phyloP scores from a whole-genome alignment of 352 stramenopile species.

The Phytopythium oedochilum region DNA sequence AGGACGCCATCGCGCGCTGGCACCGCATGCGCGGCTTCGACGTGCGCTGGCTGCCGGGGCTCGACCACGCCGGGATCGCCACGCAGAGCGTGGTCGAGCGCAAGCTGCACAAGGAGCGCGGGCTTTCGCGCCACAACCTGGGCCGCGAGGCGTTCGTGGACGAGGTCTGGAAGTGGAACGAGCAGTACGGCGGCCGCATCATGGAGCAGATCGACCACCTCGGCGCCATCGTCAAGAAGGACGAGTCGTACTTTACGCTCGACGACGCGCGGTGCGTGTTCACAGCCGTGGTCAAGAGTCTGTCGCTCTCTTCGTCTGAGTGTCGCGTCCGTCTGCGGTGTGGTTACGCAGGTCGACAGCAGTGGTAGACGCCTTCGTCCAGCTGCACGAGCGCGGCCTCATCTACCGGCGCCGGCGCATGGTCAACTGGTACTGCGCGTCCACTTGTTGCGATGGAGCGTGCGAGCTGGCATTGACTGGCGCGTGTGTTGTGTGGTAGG shows the following conservation, averaged over 20 bases:
- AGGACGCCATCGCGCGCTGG: constrained; percentile 97
- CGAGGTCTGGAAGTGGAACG: constrained; percentile 97
- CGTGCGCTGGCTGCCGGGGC: constrained; percentile 97
- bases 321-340: not conserved
- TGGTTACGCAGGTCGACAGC: constrained; percentile 26
- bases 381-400: constrained; percentile 96
- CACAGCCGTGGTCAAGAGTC: too few relatives aligned
- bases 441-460: not conserved
- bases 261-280: constrained; percentile 88
- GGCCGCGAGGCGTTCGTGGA: constrained; percentile 93
- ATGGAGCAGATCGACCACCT: constrained; percentile 93
- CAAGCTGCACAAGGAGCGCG: constrained; percentile 77
- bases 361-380: constrained; percentile 64
- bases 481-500: constrained; percentile 14
- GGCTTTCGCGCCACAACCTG: constrained; percentile 81
- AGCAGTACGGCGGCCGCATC: constrained; percentile 86
- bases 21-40: constrained; percentile 97
- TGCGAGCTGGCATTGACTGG: not conserved
- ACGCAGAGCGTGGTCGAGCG: constrained; percentile 95
- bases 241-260: constrained; percentile 97
- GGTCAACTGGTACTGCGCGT: constrained; percentile 94
- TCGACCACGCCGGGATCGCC: constrained; percentile 98
- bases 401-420: constrained; percentile 96
- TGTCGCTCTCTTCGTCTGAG: not conserved
- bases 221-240: constrained; percentile 95